Percentiles rank a stretch among this genome's conserved stretches.
Evolutionary conservation across 2,329 filamentous ascomycete species (phyloP).

Genomic region (Fusarium pilosicola): DNA sequence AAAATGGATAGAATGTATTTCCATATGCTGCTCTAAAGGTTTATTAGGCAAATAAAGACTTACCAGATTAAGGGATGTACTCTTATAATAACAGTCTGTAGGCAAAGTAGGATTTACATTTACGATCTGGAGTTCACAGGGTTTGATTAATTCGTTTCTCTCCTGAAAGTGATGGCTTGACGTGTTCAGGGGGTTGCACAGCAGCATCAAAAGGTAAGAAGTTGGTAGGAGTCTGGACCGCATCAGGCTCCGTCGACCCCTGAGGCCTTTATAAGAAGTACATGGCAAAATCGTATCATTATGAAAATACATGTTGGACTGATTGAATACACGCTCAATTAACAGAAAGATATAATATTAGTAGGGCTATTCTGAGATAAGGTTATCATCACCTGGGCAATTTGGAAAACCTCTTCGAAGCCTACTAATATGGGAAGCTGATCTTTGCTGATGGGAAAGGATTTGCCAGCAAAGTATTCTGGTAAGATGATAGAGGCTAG

Average conservation of each 20-base stretch:
- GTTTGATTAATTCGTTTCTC: neutral
- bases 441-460: neutral
- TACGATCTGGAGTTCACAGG: neutral
- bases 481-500: neutral
- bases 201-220: neutral
- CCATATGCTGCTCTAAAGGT: neutral
- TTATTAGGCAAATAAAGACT: neutral
- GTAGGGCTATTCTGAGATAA: neutral
- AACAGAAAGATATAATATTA: neutral
- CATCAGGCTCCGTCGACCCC: no score
- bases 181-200: neutral
- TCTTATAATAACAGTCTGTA: neutral
- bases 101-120: neutral
- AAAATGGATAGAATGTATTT: accelerated
- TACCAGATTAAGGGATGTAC: neutral
- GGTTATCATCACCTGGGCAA: accelerated
- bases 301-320: no score
- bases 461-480: accelerated
- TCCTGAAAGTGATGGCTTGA: neutral
- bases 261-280: no score
- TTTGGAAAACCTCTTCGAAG: neutral
- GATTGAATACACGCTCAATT: no score
- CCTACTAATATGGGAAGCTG: neutral
- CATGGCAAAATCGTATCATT: no score
- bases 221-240: neutral